Base-by-base conservation (phyloP, 108 stramenopile species). In the Skeletonema tropicum region DNA sequence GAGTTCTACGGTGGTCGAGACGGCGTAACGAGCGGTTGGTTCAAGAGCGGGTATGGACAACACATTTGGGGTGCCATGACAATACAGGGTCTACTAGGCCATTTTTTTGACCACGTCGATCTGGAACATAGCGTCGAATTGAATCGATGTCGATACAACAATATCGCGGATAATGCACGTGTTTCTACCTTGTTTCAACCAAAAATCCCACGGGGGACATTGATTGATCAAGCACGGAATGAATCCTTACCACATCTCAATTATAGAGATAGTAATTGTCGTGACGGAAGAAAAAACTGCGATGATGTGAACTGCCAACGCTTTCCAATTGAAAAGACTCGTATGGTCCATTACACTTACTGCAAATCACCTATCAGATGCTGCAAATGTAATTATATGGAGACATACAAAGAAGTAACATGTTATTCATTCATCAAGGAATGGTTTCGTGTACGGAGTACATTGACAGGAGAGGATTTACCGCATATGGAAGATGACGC, bases 131-230 rank as follows among this genome's bases (percentile, higher is more conserved):
- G 77, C 10, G 77, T 88, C 12, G 89, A 89, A 64, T 72, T 89
- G 71, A 87, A 90, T 76, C 88, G 91, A 13, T 97, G 94, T 70
- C 58, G 59, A 32, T 95, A 88, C 77, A 93, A 96, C 73, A 80
- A 85, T 59, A 94, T 96, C 91, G 92, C 82, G 32, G 92, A 94
- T 48, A 82, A 74, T 74, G 62, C 73, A 46, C 64, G 73, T 25
- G 57, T 66, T 25, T 74, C 73, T 7, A 30, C 29, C 9, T 32
- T 19, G 29, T 10, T 26, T 6, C 49, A 5, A 6, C 38, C 70
- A 19, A 70, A 59, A 21, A 60, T 41, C 58, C 70, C 70, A 25
- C 32, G 58, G 9, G 70, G 70, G 2, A 59, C 57, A 45, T 36
- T 70, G n/a, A 39, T 70, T 3, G 57, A 57, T 1, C 57, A 30